Base-by-base conservation (phyloP, 108 stramenopile genomes). In the Discostella stelligeroides region DNA sequence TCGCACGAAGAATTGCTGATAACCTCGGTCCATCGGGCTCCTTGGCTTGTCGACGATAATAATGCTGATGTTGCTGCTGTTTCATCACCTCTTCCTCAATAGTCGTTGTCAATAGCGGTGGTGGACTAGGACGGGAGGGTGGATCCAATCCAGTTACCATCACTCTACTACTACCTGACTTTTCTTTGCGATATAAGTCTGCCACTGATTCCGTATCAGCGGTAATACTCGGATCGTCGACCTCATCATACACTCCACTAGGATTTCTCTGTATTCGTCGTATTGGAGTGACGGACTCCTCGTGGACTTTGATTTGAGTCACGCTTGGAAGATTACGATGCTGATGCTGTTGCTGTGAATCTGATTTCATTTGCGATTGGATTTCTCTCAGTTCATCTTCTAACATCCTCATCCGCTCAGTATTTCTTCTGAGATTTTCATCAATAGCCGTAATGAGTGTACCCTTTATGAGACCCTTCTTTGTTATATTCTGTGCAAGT, bases 371-470 rank as follows among this genome's bases (percentile, higher is more conserved):
- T 48, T 69, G 75, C 62, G 62, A 69, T 30, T 63, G 67, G 30
- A 76, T 69, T 5, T 42, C 42, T 49, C 58, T 17, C 56, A 76
- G 45, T 55, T 76, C 75, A 15, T 56, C 27, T 37, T 69, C 60
- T 38, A 76, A 27, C 7, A 42, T 45, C 15, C 24, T 27, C 56
- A 63, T 62, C 62, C 37, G 41, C 15, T 41, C 57, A 10, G 46
- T 49, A 49, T 64, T 63, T 34, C 62, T 76, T 17, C 47, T 45
- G 41, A 76, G 45, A 42, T 76, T 76, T 39, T 49, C 60, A 64
- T 76, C 75, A 64, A 76, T 69, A 9, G 75, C 75, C 29, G 51
- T 45, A 40, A 76, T 50, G 21, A 76, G 50, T 7, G 75, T 76
- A 20, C 68, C 58, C 63, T 76, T 66, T 25, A 76, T 76, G 43